Base-by-base conservation (phyloP, 192 early-diverging fungal genomes). In the Coemansia asiatica region DNA sequence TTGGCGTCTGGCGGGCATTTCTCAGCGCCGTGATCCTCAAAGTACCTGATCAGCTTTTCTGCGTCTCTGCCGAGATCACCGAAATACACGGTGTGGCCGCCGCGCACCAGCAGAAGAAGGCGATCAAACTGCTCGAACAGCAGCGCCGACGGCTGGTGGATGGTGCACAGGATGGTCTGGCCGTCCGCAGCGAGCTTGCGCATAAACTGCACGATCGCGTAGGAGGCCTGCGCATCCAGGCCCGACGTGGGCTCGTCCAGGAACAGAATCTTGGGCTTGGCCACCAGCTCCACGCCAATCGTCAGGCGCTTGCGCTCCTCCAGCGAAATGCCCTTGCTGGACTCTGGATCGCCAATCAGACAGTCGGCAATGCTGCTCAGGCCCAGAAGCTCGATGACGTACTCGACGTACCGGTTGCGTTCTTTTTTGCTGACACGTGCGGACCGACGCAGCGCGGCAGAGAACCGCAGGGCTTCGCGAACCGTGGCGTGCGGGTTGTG, bases 191-290 rank as follows among this genome's bases (percentile, higher is more conserved):
- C 82, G 63, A 87, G 67, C 72, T 82, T 82, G 61, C 82, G 84
- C 81, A 89, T 84, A 72, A 92, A 89, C 62, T 86, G 83, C 67
- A 88, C 77, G 54, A 89, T 82, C 67, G 90, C 85, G 71, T 87
- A 87, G 0, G 90, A 88, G 8, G 89, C 78, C 68, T 93, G 91
- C 2, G 87, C 85, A 68, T 89, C 88, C 9, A 90, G 72, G 51
- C 94, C 94, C 49, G 89, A 90, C 7, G 91, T 94, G 46, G 94
- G 94, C 63, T 90, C 94, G 68, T 94, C 92, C 63, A 94, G 79
- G 75, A 95, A 91, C n/a, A 95, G 84, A n/a, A 90, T 67, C 56
- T 87, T 84, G 10, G 89, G 87, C 74, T 89, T 84, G 26, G 90
- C 85, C 2, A 93, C 86, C 19, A 95, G 83, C 69, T 95, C 91